Conservation (phyloP, 805 yeast genomes). For the Kodamaea lidongshanica region DNA sequence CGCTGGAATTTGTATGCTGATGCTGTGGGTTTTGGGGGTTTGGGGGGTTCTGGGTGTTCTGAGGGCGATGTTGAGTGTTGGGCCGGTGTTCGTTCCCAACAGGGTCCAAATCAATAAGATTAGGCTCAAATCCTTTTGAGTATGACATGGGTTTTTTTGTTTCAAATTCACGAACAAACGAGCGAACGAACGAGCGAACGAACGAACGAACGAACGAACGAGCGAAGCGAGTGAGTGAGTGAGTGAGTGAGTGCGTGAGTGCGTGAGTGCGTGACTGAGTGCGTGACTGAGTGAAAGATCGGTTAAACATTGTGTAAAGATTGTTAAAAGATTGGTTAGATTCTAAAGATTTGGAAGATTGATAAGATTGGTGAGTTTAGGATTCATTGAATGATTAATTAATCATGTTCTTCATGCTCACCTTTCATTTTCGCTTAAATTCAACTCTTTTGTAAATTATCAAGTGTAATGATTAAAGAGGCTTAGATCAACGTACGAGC, state of each 20-base stretch:
- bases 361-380: conserved; percentile 1
- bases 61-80: conserved; percentile 1
- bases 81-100: neutral
- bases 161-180: conserved; percentile 1
- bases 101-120: neutral
- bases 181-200: conserved; percentile 4
- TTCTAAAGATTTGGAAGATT: neutral
- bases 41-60: conserved; percentile 3
- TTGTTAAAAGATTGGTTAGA: conserved; percentile 1
- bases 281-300: conserved; percentile 5
- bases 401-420: no score
- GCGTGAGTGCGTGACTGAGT: conserved; percentile 7
- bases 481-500: no score
- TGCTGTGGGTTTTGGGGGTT: no score
- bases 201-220: no score
- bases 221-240: no score
- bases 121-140: conserved; percentile 1
- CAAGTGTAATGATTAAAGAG: no score
- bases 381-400: neutral
- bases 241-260: no score
- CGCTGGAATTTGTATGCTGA: conserved; percentile 2
- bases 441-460: no score
- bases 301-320: conserved; percentile 4
- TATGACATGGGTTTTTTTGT: conserved; percentile 1
- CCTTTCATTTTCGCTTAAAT: no score